Base-by-base conservation (phyloP, 1,139 yeast species). In the Kodamaea alishanica region DNA sequence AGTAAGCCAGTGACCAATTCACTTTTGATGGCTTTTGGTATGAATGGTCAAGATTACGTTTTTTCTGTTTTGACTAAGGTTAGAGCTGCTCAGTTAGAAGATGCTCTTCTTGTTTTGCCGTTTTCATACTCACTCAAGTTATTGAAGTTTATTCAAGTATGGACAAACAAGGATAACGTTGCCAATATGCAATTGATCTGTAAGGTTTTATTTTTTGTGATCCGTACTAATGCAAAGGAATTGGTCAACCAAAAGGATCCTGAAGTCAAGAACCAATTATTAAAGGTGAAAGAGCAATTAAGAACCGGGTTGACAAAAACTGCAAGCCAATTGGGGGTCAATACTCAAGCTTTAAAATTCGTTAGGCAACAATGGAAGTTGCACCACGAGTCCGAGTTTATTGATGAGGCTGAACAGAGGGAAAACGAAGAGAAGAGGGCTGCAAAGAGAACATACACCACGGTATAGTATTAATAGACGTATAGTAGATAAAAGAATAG, bases 51-150 rank as follows among this genome's bases (percentile, higher is more conserved):
- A 45, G 79, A 80, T 45, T 84, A 92, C 54, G 92, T 92, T 22
- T 70, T 90, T 64, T 82, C 81, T 38, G 81, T 81, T 0, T 60
- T 90, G 24, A 58, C 68, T 31, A 79, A 79, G 52, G 86, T 92
- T 60, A 84, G 75, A 52, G 79, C 96, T 1, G 76, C 95, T 0
- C 96, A 92, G 54, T 65, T 92, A 33, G 97, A 90, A 53, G 98
- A 92, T 62, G 96, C 97, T 1, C 70, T 92, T 41, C 66, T 92
- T 37, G 95, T 94, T 1, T 68, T 92, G 40, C 97, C 98, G 27
- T 90, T 92, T 54, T 88, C 95, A 9, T 85, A 84, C 59, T 82
- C 90, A 2, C 63, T 82, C 44, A 77, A 78, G 47, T 70, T 92
- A 39, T 71, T 92, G 47, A 73, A 72, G 50, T 85, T 89, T 52